Conservation (phyloP, 306 rosid genomes). For the Vigna hirtella region DNA sequence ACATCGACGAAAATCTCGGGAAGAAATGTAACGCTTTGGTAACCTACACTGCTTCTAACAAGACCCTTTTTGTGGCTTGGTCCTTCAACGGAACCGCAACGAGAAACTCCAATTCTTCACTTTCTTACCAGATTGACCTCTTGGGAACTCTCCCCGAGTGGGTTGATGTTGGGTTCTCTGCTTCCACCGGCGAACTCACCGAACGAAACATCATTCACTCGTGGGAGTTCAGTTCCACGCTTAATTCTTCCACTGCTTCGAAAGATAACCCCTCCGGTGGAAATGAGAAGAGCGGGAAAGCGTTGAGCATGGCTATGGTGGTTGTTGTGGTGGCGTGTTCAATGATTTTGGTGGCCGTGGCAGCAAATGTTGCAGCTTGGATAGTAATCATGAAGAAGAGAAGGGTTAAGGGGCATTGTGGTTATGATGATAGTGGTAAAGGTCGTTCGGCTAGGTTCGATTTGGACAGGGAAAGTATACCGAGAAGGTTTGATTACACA, state of each 20-base stretch:
- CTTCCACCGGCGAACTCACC: constrained; percentile 26
- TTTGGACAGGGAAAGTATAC: constrained; percentile 47
- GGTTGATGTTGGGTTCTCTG: constrained; percentile 53
- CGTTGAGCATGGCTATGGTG: background rate
- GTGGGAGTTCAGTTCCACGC: constrained; percentile 54
- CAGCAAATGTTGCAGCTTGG: constrained; percentile 23
- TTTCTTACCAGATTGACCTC: constrained; percentile 38
- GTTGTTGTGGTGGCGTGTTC: constrained; percentile 28
- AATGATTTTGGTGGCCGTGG: constrained; percentile 7
- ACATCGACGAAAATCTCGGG: constrained; percentile 36
- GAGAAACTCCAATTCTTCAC: background rate
- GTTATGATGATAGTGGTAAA: background rate
- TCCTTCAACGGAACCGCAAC: constrained; percentile 19
- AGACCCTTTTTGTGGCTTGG: constrained; percentile 35
- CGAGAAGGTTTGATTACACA: constrained; percentile 51
- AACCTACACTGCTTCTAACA: constrained; percentile 10
- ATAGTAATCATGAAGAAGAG: constrained; percentile 23
- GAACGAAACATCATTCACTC: constrained; percentile 42
- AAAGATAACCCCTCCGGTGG: background rate
- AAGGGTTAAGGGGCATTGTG: background rate
- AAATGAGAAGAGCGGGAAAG: background rate
- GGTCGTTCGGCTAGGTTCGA: constrained; percentile 4
- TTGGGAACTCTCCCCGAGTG: constrained; percentile 36
- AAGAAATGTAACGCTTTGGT: constrained; percentile 25
- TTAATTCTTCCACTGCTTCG: background rate